These are phyloP conservation scores for Acer saccharum DNA, from an alignment of 345 rosid species.

Conservation along the genomic window DNA sequence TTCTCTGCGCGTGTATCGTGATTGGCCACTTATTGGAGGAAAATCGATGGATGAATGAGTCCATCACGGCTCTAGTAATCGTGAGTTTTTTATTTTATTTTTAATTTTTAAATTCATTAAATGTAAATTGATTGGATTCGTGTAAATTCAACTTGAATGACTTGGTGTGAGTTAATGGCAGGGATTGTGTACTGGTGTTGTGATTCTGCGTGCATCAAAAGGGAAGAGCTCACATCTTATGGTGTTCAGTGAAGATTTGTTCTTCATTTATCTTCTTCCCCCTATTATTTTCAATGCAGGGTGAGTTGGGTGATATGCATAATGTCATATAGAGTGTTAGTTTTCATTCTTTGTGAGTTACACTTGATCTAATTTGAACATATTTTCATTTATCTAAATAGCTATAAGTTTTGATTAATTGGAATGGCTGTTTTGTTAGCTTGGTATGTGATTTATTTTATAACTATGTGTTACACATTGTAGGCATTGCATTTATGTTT, in stretches of 20 bases:
- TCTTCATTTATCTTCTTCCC: constrained; percentile 97
- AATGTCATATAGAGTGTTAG: background rate
- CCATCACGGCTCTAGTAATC: constrained; percentile 87
- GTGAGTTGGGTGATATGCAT: constrained; percentile 38
- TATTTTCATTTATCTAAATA: too few relatives aligned
- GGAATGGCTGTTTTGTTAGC: background rate
- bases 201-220: constrained; percentile 73
- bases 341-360: background rate
- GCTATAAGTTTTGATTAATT: background rate
- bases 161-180: constrained; percentile 24
- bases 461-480: too few relatives aligned
- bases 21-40: constrained; percentile 90
- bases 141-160: background rate
- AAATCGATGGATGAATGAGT: constrained; percentile 87
- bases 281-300: constrained; percentile 98
- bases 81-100: constrained; percentile 40
- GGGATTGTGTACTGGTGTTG: constrained; percentile 90
- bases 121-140: background rate
- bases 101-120: background rate
- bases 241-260: constrained; percentile 94
- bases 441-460: too few relatives aligned
- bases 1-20: constrained; percentile 81
- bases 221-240: constrained; percentile 84
- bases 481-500: too few relatives aligned
- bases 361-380: background rate